Percentiles rank a stretch among this genome's conserved stretches.
Conservation (phyloP, 2,329 filamentous ascomycete species). For the Passalora sequoiae region DNA sequence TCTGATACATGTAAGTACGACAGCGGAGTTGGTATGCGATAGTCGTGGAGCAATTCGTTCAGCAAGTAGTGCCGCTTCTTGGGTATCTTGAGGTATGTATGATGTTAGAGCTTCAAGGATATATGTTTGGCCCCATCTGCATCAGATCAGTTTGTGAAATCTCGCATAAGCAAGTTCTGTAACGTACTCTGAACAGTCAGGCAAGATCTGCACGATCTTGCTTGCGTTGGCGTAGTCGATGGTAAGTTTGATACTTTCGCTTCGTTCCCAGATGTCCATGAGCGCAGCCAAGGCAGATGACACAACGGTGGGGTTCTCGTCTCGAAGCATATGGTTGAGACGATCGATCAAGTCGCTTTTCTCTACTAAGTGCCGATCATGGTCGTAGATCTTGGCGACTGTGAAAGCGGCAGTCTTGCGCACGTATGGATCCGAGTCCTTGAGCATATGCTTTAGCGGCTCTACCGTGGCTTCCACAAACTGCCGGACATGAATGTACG, state of each 20-base stretch:
- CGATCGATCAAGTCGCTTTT: slow-evolving; percentile 85
- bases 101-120: slow-evolving; percentile 97
- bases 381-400: slow-evolving; percentile 96
- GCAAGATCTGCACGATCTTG: slow-evolving; percentile 93
- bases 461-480: slow-evolving; percentile 88
- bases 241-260: slow-evolving; percentile 93
- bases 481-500: slow-evolving; percentile 93
- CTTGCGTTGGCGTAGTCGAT: slow-evolving; percentile 97
- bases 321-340: slow-evolving; percentile 80
- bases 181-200: slow-evolving; percentile 91
- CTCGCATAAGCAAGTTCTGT: too few species aligned
- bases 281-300: slow-evolving; percentile 84
- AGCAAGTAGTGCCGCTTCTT: slow-evolving; percentile 81
- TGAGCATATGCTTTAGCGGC: slow-evolving; percentile 74
- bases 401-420: slow-evolving; percentile 95
- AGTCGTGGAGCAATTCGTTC: slow-evolving; percentile 93
- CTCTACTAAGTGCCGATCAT: slow-evolving; percentile 86
- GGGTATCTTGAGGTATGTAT: slow-evolving; percentile 86
- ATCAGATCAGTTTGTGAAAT: too few species aligned
- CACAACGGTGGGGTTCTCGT: slow-evolving; percentile 96
- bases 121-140: slow-evolving; percentile 96
- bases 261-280: slow-evolving; percentile 98
- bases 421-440: slow-evolving; percentile 88
- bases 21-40: slow-evolving; percentile 93
- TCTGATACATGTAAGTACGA: slow-evolving; percentile 91